Evolutionary conservation across 192 early-diverging fungal species (phyloP), one percentile per base, ranked within the genome.

Genomic region (Mortierella claussenii): DNA sequence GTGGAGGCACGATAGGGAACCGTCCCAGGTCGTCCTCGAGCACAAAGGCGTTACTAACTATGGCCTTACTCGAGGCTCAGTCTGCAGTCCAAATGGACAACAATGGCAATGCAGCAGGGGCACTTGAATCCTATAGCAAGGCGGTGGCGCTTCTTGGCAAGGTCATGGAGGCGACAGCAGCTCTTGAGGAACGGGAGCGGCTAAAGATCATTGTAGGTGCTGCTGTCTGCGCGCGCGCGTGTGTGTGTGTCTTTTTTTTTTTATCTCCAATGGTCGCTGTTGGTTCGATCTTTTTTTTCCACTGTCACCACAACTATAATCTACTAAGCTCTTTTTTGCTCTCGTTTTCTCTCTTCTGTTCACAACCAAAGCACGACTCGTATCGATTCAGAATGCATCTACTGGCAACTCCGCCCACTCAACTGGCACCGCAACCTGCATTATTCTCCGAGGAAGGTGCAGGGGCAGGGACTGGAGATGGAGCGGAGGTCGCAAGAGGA

Each of bases 51-150:
- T 24, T 66, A 8, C 43, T 66, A 27, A 55, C 63, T 3, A 34
- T 59, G 51, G 71, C 71, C 18, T 30, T 75, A 4, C 54, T 60
- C 27, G 71, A 75, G 33, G 71, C 71, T n/a, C 71, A 75, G 44
- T 33, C 63, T 2, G 71, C 71, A 31, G 71, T 75, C 10, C 63
- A 75, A 31, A 51, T 66, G 37, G 71, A 75, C 33, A 58, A 65
- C 28, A 49, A 60, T 2, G 56, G 63, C 34, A 37, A 55, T 28
- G 32, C 59, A 20, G 4, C 33, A 1, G 71, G 43, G 0, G 71
- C 71, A 1, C 42, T 75, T 2, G 71, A 66, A 20, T 55, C 49
- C 1, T 75, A 75, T 44, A 28, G 32, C 33, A 59, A 52, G 15
- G 71, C 71, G 1, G 57, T 65, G 9, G 26, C 49, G 9, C 43